Base-by-base conservation (phyloP, 257 asterid genomes). In the Capsicum baccatum region DNA sequence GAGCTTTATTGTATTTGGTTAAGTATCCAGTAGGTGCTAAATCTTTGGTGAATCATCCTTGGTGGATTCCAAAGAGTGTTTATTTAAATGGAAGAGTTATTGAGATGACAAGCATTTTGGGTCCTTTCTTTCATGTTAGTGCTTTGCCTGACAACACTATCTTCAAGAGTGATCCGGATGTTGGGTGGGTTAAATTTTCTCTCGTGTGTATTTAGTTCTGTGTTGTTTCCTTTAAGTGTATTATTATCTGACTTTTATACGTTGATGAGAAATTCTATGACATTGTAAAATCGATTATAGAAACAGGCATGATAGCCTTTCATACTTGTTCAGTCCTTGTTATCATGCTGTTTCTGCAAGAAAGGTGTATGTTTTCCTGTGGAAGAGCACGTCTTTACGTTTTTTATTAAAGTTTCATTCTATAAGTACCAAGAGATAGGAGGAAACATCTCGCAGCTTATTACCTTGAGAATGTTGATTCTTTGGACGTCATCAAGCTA, bases 71-170 rank as follows among this genome's bases (percentile, higher is more conserved):
- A 0, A 91, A 90, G 81, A 87, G 94, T 26, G 83, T 89, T 84
- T 94, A 92, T 88, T 56, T 94, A 94, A 97, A 92, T 85, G 99
- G 99, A 84, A 93, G 99, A 85, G 97, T 91, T 26, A 94, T 97
- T 80, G 99, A 97, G 91, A 91, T 94, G 99, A 92, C 97, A 59
- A 97, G 98, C 88, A 94, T 94, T 79, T 87, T 97, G 88, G 99
- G 99, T 19, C 98, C 98, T 9, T 94, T 97, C 86, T 94, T 97
- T 71, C 99, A 94, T 86, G 99, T 97, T 55, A 97, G 99, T 88
- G 98, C 98, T 62, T 90, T 97, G 85, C 96, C 96, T 63, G 99
- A 97, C 92, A 92, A 91, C 84, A 81, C 90, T 68, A 91, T 91
- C 79, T 97, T 93, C 94, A 94, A 91, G 96, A 91, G 94, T 84